Evolutionary conservation across 495 filamentous ascomycete species (phyloP).

Genomic region (Sporormia fimetaria): DNA sequence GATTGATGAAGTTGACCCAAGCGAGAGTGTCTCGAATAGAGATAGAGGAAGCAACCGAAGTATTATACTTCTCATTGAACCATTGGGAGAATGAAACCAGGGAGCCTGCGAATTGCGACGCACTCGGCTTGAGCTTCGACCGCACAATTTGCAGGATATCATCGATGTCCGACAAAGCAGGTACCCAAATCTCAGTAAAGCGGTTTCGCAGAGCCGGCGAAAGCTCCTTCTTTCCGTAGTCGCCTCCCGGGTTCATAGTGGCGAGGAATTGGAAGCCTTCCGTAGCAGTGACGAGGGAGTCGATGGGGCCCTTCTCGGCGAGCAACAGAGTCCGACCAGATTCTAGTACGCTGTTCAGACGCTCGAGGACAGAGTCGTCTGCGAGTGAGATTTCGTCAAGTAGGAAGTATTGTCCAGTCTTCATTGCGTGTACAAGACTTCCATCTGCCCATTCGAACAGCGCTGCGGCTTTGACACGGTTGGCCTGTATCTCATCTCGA

Average conservation of each 20-base stretch:
- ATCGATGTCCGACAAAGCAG: constrained; percentile 62
- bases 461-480: constrained; percentile 54
- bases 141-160: constrained; percentile 81
- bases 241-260: constrained; percentile 98
- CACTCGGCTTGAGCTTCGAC: constrained; percentile 49
- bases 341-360: constrained; percentile 96
- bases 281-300: constrained; percentile 65
- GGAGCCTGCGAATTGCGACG: constrained; percentile 42
- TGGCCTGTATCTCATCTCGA: constrained; percentile 45
- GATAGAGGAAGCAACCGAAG: constrained; percentile 56
- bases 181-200: constrained; percentile 98
- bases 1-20: constrained; percentile 91
- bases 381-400: constrained; percentile 97
- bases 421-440: constrained; percentile 91
- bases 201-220: constrained; percentile 91
- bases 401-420: constrained; percentile 75
- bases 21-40: constrained; percentile 83
- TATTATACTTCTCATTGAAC: constrained; percentile 73
- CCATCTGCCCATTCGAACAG: constrained; percentile 97
- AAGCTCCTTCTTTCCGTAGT: constrained; percentile 94
- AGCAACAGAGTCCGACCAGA: constrained; percentile 73
- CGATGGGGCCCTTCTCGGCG: constrained; percentile 80
- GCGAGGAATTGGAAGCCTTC: constrained; percentile 90
- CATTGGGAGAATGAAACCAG: constrained; percentile 85
- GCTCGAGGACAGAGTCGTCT: constrained; percentile 92